These are phyloP conservation scores for Coemansia sp. DNA, from an alignment of 192 early-diverging fungal genomes.

Conservation along the genomic window DNA sequence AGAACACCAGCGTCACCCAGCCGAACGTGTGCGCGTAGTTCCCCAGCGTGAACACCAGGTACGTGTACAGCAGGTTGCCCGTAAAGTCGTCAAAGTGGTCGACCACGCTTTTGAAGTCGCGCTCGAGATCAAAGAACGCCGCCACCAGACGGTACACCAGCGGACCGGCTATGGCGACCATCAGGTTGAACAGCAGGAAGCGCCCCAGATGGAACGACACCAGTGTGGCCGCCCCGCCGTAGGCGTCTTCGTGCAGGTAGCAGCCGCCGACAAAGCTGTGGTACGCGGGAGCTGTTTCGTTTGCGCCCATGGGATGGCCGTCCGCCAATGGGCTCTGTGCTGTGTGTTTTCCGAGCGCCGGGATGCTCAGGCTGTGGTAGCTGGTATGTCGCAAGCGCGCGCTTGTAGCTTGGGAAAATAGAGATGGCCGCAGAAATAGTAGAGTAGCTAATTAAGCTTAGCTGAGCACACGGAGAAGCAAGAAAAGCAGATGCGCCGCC, in stretches of 20 bases:
- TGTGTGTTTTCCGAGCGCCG: too few species aligned
- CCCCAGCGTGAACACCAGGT: slow-evolving; percentile 71
- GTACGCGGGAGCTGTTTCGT: slow-evolving; percentile 5
- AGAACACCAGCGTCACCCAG: slow-evolving; percentile 48
- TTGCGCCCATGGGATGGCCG: slow-evolving; percentile 15
- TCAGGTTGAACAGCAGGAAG: slow-evolving; percentile 30
- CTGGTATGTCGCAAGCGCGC: too few species aligned
- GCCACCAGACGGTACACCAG: slow-evolving; percentile 57
- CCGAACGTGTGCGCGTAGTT: slow-evolving; percentile 66
- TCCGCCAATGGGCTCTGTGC: too few species aligned
- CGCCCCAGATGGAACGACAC: slow-evolving; percentile 44
- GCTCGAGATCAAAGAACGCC: slow-evolving; percentile 62
- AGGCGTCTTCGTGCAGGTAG: slow-evolving; percentile 26
- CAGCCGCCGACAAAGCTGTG: slow-evolving; percentile 42
- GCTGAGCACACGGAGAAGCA: too few species aligned
- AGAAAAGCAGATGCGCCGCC: too few species aligned
- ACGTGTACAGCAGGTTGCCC: slow-evolving; percentile 55
- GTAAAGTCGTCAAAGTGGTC: slow-evolving; percentile 67
- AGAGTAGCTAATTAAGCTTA: too few species aligned
- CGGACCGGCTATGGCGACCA: slow-evolving; percentile 43
- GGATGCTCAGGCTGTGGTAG: too few species aligned
- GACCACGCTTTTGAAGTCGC: slow-evolving; percentile 57
- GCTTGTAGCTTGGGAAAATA: too few species aligned
- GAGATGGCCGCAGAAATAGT: too few species aligned
- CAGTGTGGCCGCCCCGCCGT: slow-evolving; percentile 32